Evolutionary conservation across 106 monocot species (phyloP).

Genomic region (Hemerocallis citrina): DNA sequence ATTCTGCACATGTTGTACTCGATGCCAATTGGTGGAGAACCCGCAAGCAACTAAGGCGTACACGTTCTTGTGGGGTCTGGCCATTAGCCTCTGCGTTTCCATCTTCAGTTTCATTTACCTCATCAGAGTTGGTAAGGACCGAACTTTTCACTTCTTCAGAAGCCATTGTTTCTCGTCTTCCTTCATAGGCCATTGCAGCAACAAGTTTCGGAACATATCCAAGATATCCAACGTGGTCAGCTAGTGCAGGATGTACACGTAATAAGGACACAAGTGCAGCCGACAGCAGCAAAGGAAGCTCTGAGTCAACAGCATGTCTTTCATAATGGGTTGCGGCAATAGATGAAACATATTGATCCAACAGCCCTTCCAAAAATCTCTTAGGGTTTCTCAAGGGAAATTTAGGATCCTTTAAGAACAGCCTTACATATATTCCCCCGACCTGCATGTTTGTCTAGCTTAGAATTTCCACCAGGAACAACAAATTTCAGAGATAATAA

Average conservation of each 20-base stretch:
- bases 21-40: constrained; percentile 94
- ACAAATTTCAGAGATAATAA: too few relatives aligned
- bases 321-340: constrained; percentile 94
- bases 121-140: constrained; percentile 10
- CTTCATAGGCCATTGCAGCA: constrained; percentile 91
- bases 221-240: constrained; percentile 98
- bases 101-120: constrained; percentile 29
- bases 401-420: constrained; percentile 96
- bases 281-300: constrained; percentile 92
- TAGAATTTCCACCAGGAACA: background rate
- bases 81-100: constrained; percentile 24
- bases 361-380: constrained; percentile 92
- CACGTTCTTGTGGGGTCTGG: constrained; percentile 82
- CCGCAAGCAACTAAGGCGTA: constrained; percentile 91
- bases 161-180: constrained; percentile 88
- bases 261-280: constrained; percentile 93
- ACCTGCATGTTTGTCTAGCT: constrained; percentile 45
- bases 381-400: constrained; percentile 98
- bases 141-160: constrained; percentile 40
- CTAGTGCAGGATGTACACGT: constrained; percentile 87
- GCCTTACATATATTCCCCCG: constrained; percentile 95
- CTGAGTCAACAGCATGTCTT: constrained; percentile 46
- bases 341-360: constrained; percentile 98
- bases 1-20: constrained; percentile 97
- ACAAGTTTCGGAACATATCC: constrained; percentile 99